Percentiles rank a stretch among this genome's conserved stretches.
Evolutionary conservation across 192 early-diverging fungal species (phyloP).

Genomic region (Umbelopsis vinacea): DNA sequence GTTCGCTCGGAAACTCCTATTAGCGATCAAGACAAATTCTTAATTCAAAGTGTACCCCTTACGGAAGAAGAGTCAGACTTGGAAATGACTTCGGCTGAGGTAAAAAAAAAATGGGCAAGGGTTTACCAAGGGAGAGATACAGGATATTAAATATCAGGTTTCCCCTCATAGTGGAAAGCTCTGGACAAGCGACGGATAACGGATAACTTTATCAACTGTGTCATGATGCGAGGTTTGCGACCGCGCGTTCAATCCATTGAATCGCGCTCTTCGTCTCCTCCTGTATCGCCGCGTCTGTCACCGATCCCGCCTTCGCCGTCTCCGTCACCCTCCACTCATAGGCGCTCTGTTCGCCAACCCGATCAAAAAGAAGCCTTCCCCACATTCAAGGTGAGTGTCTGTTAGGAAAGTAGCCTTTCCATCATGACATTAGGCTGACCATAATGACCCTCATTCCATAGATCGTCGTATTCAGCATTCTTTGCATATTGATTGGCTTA

Average conservation of each 20-base stretch:
- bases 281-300: neutral
- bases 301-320: neutral
- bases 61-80: slow-evolving; percentile 40
- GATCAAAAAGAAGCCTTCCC: neutral
- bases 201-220: slow-evolving; percentile 49
- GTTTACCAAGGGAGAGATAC: too few relatives aligned
- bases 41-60: slow-evolving; percentile 47
- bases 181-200: slow-evolving; percentile 43
- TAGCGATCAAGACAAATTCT: slow-evolving; percentile 45
- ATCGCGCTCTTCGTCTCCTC: neutral
- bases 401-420: too few relatives aligned
- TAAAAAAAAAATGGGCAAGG: slow-evolving; percentile 28
- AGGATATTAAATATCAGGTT: neutral
- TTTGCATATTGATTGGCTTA: slow-evolving; percentile 45
- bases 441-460: too few relatives aligned
- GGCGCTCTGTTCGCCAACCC: too few relatives aligned
- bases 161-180: slow-evolving; percentile 37
- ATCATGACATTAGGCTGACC: too few relatives aligned
- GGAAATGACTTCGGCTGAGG: slow-evolving; percentile 36
- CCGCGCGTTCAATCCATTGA: slow-evolving; percentile 32
- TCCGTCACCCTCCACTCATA: neutral
- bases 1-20: slow-evolving; percentile 48
- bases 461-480: slow-evolving; percentile 43
- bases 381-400: slow-evolving; percentile 3
- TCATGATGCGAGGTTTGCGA: slow-evolving; percentile 29